Conservation (phyloP, 352 stramenopile genomes). For the Peronospora destructor region DNA sequence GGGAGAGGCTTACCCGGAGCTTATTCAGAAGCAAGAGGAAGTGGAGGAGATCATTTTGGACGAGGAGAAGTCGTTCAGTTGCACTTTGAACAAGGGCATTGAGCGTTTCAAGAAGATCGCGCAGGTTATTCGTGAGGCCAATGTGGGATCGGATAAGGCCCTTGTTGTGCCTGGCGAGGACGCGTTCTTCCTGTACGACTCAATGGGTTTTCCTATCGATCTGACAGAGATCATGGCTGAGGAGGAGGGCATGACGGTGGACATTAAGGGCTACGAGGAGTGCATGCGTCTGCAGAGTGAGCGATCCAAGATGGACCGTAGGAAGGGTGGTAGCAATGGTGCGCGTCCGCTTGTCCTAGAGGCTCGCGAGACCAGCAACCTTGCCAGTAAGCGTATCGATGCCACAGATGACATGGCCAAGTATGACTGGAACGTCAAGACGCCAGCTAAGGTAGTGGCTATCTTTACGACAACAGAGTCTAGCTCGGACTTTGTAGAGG, state of each 20-base stretch:
- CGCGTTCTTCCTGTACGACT: constrained; percentile 99
- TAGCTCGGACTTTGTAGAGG: constrained; percentile 77
- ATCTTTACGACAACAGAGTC: constrained; percentile 91
- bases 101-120: constrained; percentile 88
- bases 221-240: constrained; percentile 97
- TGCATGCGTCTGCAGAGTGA: constrained; percentile 90
- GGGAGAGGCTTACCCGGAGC: constrained; percentile 93
- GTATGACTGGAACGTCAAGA: constrained; percentile 88
- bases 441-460: constrained; percentile 83
- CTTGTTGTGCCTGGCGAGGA: constrained; percentile 89
- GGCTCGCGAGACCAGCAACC: constrained; percentile 89
- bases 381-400: constrained; percentile 76
- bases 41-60: constrained; percentile 94
- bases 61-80: constrained; percentile 94
- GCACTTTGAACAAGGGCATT: constrained; percentile 92
- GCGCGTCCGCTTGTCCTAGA: constrained; percentile 88
- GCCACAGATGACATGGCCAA: constrained; percentile 91
- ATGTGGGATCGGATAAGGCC: constrained; percentile 38
- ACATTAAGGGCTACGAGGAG: constrained; percentile 90
- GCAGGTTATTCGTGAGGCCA: constrained; percentile 52
- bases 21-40: constrained; percentile 85
- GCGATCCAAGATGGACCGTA: constrained; percentile 83
- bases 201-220: constrained; percentile 98
- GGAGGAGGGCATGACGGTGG: constrained; percentile 90
- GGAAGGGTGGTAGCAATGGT: constrained; percentile 71